Base-by-base conservation (phyloP, 2,329 filamentous ascomycete genomes). In the Cadophora gregata region DNA sequence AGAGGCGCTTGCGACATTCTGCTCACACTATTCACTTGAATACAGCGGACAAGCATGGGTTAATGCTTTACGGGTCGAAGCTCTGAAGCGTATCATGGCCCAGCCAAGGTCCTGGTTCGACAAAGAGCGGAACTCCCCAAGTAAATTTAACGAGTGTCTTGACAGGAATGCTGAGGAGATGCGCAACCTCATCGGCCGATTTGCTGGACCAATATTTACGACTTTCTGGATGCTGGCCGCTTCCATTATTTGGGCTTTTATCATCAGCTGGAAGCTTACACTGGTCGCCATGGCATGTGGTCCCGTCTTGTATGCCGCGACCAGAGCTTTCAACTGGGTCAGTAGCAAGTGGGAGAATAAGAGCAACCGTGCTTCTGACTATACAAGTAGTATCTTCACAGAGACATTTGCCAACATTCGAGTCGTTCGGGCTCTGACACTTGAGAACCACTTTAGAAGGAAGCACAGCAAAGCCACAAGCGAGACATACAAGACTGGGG, bases 101-200 rank as follows among this genome's bases (percentile, higher is more conserved):
- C 95, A 97, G 75, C 90, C 92, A 0, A 88, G 86, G 68, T 79
- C 85, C 4, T 98, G 93, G 90, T 97, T 97, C 72, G 89, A 93
- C 69, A 81, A 84, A 59, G 83, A 90, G 1, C 82, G 83, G 38
- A 91, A 96, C 76, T 86, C 85, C 0, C 81, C 90, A 0, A 81
- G 83, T 0, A 82, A 84, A 1, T 83, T 98, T 50, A 88, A 84
- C 0, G 88, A 92, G 67, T 90, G 86, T 53, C 84, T 98, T 0
- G 93, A 97, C 73, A 86, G 90, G 19, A 92, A 93, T 73, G 91
- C 90, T 0, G 93, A 98, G 76, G 93, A 97, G 75, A 94, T 96
- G 86, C 86, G 92, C 9, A 93, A 92, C 72, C 81, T 98, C 0
- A 83, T 97, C 0, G 91, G 92, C 1, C 86, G 91, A 1, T 97